phyloP scores from a whole-genome alignment of 257 asterid genomes.

The Fraxinus excelsior region DNA sequence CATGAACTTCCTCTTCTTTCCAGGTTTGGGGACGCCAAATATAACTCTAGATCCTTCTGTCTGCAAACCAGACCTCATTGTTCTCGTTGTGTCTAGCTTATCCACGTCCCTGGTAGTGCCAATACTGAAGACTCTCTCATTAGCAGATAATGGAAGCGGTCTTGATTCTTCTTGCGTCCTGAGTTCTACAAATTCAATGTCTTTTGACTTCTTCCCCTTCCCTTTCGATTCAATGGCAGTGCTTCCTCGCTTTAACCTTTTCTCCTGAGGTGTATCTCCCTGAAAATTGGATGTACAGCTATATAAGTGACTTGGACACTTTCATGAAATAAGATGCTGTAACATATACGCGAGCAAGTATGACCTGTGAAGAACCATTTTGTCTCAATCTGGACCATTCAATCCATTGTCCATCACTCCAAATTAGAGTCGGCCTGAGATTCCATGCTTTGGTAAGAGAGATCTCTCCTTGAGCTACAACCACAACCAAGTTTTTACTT shows the following conservation, averaged over 20 bases:
- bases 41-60: slow-evolving; percentile 78
- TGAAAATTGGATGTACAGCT: slow-evolving; percentile 34
- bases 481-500: slow-evolving; percentile 21
- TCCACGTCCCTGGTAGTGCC: slow-evolving; percentile 62
- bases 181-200: slow-evolving; percentile 40
- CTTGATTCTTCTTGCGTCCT: slow-evolving; percentile 46
- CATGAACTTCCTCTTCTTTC: slow-evolving; percentile 92
- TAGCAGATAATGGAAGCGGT: slow-evolving; percentile 57
- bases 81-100: slow-evolving; percentile 51
- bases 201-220: slow-evolving; percentile 48
- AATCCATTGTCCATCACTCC: slow-evolving; percentile 88
- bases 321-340: neutral
- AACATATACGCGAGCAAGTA: slow-evolving; percentile 15
- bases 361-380: slow-evolving; percentile 54
- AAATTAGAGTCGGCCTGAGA: slow-evolving; percentile 75
- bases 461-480: slow-evolving; percentile 63
- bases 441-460: slow-evolving; percentile 69
- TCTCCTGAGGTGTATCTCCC: slow-evolving; percentile 87
- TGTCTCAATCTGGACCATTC: slow-evolving; percentile 62
- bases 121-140: slow-evolving; percentile 57
- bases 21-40: slow-evolving; percentile 93
- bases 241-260: slow-evolving; percentile 67
- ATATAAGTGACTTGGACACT: slow-evolving; percentile 12
- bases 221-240: slow-evolving; percentile 48
- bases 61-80: slow-evolving; percentile 71